A percentile compares a stretch with the other conserved stretches of the same genome.
These are phyloP conservation scores for Myriosclerotinia scirpicola DNA, from an alignment of 2,329 filamentous ascomycete genomes.

Conservation along the genomic window DNA sequence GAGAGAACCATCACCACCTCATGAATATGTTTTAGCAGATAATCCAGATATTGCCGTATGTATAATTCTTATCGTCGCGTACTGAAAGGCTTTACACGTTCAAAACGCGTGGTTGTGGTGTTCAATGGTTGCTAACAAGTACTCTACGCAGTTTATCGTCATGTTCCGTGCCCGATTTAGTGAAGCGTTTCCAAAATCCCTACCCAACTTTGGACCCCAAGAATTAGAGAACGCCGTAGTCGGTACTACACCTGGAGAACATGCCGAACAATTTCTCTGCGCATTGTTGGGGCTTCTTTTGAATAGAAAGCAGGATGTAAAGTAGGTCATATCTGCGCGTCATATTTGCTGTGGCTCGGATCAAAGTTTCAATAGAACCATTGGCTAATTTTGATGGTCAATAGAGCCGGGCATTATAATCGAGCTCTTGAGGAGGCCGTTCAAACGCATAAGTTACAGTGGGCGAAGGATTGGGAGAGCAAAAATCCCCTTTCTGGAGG, in stretches of 20 bases:
- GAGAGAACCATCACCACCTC: conserved; percentile 81
- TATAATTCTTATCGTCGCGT: conserved; percentile 48
- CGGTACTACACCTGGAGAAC: conserved; percentile 75
- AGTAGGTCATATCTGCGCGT: conserved; percentile 60
- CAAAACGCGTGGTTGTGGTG: conserved; percentile 49
- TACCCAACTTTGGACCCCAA: conserved; percentile 89
- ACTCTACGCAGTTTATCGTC: conserved; percentile 76
- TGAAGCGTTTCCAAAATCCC: conserved; percentile 83
- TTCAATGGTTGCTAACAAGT: conserved; percentile 40
- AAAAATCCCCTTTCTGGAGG: conserved; percentile 81
- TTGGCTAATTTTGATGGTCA: conserved; percentile 32
- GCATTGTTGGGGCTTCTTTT: conserved; percentile 82
- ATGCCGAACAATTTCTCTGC: conserved; percentile 85
- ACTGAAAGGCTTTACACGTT: conserved; percentile 47
- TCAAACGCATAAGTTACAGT: conserved; percentile 79
- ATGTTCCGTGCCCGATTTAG: conserved; percentile 96
- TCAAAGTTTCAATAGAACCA: conserved; percentile 2
- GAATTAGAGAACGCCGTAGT: conserved; percentile 87
- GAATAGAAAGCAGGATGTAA: conserved; percentile 98
- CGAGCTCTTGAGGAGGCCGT: conserved; percentile 93
- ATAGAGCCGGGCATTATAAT: conserved; percentile 85
- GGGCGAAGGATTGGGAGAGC: conserved; percentile 79
- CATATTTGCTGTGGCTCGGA: not conserved
- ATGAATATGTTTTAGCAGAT: conserved; percentile 86
- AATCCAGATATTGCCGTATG: conserved; percentile 90